Percentiles rank a stretch among this genome's conserved stretches.
These are phyloP conservation scores for Fraxinus cuspidata DNA, from an alignment of 257 asterid genomes.

Conservation along the genomic window DNA sequence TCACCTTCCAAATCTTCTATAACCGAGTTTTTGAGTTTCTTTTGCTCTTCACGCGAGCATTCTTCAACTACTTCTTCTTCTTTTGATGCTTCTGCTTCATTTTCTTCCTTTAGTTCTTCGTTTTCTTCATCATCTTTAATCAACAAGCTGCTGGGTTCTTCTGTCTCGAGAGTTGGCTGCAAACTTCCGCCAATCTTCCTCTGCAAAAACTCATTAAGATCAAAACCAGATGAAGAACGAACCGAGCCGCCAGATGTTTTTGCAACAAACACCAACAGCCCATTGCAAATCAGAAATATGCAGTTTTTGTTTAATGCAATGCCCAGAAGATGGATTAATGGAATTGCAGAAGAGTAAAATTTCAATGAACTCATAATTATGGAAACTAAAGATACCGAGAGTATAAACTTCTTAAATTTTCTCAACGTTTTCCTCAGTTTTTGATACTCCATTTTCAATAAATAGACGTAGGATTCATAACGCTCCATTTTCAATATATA, in stretches of 20 bases:
- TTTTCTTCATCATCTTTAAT: conserved; percentile 6
- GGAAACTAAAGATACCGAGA: conserved; percentile 50
- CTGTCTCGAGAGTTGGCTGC: not conserved
- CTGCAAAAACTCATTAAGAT: conserved; percentile 18
- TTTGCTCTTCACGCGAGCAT: not conserved
- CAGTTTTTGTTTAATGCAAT: conserved; percentile 48
- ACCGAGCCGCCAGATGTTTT: conserved; percentile 40
- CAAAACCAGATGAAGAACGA: conserved; percentile 21
- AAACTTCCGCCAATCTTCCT: conserved; percentile 2
- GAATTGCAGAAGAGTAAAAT: conserved; percentile 24
- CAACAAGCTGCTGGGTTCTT: not conserved
- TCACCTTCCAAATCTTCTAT: not conserved
- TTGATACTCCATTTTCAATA: not conserved
- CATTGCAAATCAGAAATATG: conserved; percentile 64
- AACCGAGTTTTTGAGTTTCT: not conserved
- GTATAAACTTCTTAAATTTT: conserved; percentile 37
- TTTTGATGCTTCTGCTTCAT: not conserved
- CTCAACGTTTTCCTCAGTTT: not conserved
- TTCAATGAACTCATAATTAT: conserved; percentile 28
- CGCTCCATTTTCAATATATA: not conserved
- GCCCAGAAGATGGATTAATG: conserved; percentile 26
- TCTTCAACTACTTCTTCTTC: conserved; percentile 23
- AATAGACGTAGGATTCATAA: not conserved
- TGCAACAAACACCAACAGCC: conserved; percentile 51
- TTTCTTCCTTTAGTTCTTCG: not conserved